Evolutionary conservation across 2,329 filamentous ascomycete species (phyloP).

Genomic region (Claviceps quebecensis): DNA sequence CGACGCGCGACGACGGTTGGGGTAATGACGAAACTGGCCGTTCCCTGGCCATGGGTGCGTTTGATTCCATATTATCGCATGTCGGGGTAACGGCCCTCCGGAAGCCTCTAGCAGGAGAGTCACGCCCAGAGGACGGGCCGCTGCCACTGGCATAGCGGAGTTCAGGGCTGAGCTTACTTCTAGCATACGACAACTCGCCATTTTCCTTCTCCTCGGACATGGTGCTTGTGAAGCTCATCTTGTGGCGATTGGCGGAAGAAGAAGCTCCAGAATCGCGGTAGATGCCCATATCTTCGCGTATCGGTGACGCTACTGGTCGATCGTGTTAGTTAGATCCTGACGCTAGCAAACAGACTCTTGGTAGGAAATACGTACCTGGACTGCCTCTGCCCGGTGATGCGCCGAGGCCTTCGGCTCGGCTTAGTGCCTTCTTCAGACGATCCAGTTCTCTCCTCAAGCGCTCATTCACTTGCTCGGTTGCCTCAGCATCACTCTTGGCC

Average conservation of each 20-base stretch:
- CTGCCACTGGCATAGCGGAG: slow-evolving; percentile 33
- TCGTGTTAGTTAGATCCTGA: neutral
- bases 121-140: slow-evolving; percentile 39
- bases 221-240: slow-evolving; percentile 49
- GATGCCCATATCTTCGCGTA: slow-evolving; percentile 44
- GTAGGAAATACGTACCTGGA: slow-evolving; percentile 15
- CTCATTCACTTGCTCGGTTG: slow-evolving; percentile 74
- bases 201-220: slow-evolving; percentile 71
- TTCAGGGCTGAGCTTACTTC: slow-evolving; percentile 42
- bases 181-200: slow-evolving; percentile 32
- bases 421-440: slow-evolving; percentile 75
- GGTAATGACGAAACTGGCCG: slow-evolving; percentile 23
- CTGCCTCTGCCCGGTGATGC: slow-evolving; percentile 23
- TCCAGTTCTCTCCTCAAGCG: slow-evolving; percentile 80
- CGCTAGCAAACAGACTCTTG: neutral
- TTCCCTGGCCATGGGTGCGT: slow-evolving; percentile 14
- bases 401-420: slow-evolving; percentile 41
- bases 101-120: slow-evolving; percentile 44
- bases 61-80: slow-evolving; percentile 20
- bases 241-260: slow-evolving; percentile 28
- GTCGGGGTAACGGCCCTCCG: slow-evolving; percentile 22
- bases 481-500: slow-evolving; percentile 77
- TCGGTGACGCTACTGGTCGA: slow-evolving; percentile 33
- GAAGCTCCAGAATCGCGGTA: slow-evolving; percentile 38
- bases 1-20: slow-evolving; percentile 28